These are phyloP conservation scores for Lipomyces chichibuensis DNA, from an alignment of 805 yeast genomes.

Conservation along the genomic window DNA sequence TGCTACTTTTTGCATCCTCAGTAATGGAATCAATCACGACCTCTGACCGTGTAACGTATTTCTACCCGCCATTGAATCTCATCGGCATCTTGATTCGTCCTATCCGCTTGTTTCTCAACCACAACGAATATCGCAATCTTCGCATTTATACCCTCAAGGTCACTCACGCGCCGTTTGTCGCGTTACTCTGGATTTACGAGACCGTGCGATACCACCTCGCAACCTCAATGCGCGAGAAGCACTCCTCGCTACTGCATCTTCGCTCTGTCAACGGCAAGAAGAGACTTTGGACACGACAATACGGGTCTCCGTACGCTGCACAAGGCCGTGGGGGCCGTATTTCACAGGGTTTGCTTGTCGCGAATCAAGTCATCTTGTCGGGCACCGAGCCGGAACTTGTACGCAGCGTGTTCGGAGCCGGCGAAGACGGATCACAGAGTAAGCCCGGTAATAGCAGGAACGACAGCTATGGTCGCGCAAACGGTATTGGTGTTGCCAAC, in stretches of 20 bases:
- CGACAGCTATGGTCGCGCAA: slow-evolving; percentile 4
- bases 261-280: slow-evolving; percentile 10
- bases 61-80: slow-evolving; percentile 44
- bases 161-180: slow-evolving; percentile 42
- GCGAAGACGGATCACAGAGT: slow-evolving; percentile 3
- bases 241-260: slow-evolving; percentile 17
- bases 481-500: background rate
- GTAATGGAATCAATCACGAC: slow-evolving; percentile 43
- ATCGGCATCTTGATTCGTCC: slow-evolving; percentile 41
- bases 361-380: slow-evolving; percentile 19
- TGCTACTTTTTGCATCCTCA: slow-evolving; percentile 40
- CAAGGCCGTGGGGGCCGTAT: slow-evolving; percentile 12
- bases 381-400: slow-evolving; percentile 20
- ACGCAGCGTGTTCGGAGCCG: slow-evolving; percentile 10
- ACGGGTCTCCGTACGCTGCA: background rate
- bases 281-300: slow-evolving; percentile 19
- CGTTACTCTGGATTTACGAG: slow-evolving; percentile 38
- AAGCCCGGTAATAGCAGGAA: background rate
- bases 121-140: slow-evolving; percentile 38
- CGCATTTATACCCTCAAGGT: slow-evolving; percentile 39
- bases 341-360: slow-evolving; percentile 26
- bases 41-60: slow-evolving; percentile 42
- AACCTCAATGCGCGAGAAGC: slow-evolving; percentile 5
- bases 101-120: slow-evolving; percentile 37
- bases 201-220: slow-evolving; percentile 13